These are phyloP conservation scores for Neurospora cerealis DNA, from an alignment of 495 filamentous ascomycete genomes.

Conservation along the genomic window DNA sequence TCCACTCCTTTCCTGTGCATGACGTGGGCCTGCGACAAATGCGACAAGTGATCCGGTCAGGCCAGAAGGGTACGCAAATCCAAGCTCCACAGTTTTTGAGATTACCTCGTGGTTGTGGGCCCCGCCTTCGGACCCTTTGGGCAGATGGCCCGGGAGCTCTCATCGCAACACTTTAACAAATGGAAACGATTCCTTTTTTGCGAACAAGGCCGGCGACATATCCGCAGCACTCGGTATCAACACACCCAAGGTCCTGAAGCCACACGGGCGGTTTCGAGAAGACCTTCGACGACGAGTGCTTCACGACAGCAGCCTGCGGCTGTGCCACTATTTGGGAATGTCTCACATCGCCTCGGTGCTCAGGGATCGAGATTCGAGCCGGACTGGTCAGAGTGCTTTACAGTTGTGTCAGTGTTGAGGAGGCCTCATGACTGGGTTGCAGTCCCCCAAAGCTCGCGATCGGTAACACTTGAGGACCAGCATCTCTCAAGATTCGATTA, in stretches of 20 bases:
- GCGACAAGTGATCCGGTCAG: not conserved
- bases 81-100: not conserved
- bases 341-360: not conserved
- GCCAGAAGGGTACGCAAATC: not conserved
- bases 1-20: not conserved
- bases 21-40: not conserved
- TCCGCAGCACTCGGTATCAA: not conserved
- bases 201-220: not conserved
- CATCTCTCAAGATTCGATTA: not conserved
- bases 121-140: not conserved
- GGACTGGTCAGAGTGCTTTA: not conserved
- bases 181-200: not conserved
- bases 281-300: not conserved
- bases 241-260: not conserved
- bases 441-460: not conserved
- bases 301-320: not conserved
- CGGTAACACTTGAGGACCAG: not conserved
- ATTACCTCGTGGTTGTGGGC: not conserved
- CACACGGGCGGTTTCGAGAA: slow-evolving; percentile 4
- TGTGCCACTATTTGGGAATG: not conserved
- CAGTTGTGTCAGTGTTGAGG: not conserved
- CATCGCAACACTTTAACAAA: not conserved
- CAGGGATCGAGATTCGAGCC: not conserved
- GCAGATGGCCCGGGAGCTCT: not conserved
- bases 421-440: not conserved